Percentiles rank a stretch among this genome's conserved stretches.
Conservation (phyloP, 139 green algal species). For the Tetradesmus obliquus region DNA sequence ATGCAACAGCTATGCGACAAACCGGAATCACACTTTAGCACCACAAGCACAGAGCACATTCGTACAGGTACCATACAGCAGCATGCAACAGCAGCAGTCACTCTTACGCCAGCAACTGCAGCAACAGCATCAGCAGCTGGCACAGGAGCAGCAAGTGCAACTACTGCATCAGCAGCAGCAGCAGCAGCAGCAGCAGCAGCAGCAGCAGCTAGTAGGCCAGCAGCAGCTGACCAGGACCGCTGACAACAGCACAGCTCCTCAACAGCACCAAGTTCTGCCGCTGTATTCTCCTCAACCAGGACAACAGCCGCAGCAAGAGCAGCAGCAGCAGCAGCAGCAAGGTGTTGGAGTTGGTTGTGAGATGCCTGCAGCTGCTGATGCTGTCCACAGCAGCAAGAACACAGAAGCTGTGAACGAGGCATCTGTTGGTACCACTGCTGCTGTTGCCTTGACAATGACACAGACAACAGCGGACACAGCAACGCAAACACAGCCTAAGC, state of each 20-base stretch:
- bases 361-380: not conserved
- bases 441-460: not conserved
- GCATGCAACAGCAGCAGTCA: not conserved
- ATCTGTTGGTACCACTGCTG: too few species aligned
- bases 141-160: not conserved
- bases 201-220: not conserved
- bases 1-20: not conserved
- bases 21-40: not conserved
- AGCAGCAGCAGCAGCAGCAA: not conserved
- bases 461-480: not conserved
- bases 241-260: not conserved
- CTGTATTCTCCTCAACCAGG: not conserved
- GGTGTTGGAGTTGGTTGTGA: not conserved
- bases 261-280: not conserved
- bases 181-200: not conserved
- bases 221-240: too few species aligned
- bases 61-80: not conserved
- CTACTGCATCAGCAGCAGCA: not conserved
- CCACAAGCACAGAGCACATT: not conserved
- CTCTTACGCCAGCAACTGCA: not conserved
- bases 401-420: not conserved
- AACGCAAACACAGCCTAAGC: not conserved
- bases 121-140: not conserved
- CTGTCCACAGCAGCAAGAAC: not conserved
- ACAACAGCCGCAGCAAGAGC: not conserved